These are phyloP conservation scores for Trichoderma asperellum DNA, from an alignment of 2,329 filamentous ascomycete genomes.

Conservation along the genomic window DNA sequence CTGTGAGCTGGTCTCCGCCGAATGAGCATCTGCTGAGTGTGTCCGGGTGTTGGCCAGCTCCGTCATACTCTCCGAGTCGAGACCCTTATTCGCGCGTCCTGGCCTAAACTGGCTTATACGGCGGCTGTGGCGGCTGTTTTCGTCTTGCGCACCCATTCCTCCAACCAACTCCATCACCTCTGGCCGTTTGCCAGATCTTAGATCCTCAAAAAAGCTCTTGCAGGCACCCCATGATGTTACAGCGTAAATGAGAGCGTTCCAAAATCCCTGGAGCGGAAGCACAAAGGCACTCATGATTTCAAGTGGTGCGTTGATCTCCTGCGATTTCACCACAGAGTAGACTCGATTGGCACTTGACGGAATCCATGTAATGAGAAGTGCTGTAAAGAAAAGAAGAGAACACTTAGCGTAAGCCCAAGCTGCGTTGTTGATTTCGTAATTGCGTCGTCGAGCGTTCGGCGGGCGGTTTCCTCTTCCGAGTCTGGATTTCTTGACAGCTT, in stretches of 20 bases:
- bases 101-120: slow-evolving; percentile 22
- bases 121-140: slow-evolving; percentile 23
- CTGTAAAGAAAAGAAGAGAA: slow-evolving; percentile 71
- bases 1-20: slow-evolving; percentile 9
- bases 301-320: slow-evolving; percentile 59
- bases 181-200: slow-evolving; percentile 38
- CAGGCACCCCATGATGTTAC: slow-evolving; percentile 70
- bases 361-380: slow-evolving; percentile 74
- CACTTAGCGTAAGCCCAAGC: slow-evolving; percentile 73
- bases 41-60: slow-evolving; percentile 26
- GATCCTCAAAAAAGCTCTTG: slow-evolving; percentile 50
- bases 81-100: slow-evolving; percentile 13
- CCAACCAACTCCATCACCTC: slow-evolving; percentile 43
- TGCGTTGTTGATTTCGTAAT: slow-evolving; percentile 62
- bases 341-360: slow-evolving; percentile 78
- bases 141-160: slow-evolving; percentile 33
- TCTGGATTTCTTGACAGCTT: not conserved
- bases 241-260: slow-evolving; percentile 80
- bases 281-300: slow-evolving; percentile 74
- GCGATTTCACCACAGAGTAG: slow-evolving; percentile 65
- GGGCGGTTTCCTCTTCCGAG: not conserved
- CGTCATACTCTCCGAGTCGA: slow-evolving; percentile 27
- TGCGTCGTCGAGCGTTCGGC: slow-evolving; percentile 39
- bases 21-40: slow-evolving; percentile 15
- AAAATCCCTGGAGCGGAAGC: slow-evolving; percentile 80